These are phyloP conservation scores for Orychophragmus violaceus DNA, from an alignment of 345 rosid species.

Conservation along the genomic window DNA sequence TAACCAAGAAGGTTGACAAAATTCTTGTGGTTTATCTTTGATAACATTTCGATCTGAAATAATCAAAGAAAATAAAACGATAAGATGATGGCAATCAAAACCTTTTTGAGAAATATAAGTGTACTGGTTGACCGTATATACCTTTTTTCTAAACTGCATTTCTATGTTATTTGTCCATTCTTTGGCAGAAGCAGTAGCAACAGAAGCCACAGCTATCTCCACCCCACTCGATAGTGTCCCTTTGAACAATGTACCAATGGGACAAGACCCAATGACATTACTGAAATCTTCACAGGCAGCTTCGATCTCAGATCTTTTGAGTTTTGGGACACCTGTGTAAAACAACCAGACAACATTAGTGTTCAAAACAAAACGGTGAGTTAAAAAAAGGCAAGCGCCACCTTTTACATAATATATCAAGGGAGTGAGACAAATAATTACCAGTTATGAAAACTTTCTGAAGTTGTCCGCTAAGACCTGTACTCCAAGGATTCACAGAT, in stretches of 20 bases:
- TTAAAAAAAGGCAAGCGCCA: too few species aligned
- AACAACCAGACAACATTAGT: not conserved
- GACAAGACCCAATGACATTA: slow-evolving; percentile 72
- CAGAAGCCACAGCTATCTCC: slow-evolving; percentile 85
- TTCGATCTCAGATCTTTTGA: slow-evolving; percentile 79
- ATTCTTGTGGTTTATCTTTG: slow-evolving; percentile 91
- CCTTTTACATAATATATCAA: not conserved
- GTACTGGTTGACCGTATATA: slow-evolving; percentile 17
- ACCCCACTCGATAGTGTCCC: slow-evolving; percentile 92
- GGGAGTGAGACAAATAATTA: slow-evolving; percentile 11
- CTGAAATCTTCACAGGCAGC: slow-evolving; percentile 98
- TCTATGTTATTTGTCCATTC: slow-evolving; percentile 70
- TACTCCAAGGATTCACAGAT: slow-evolving; percentile 82
- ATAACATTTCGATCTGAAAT: slow-evolving; percentile 69
- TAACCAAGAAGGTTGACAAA: slow-evolving; percentile 88
- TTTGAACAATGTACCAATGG: slow-evolving; percentile 70
- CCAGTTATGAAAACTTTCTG: slow-evolving; percentile 90
- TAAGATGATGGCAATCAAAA: not conserved
- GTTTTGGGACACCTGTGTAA: slow-evolving; percentile 80
- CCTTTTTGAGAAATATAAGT: not conserved
- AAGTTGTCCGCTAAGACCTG: slow-evolving; percentile 93
- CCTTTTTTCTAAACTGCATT: slow-evolving; percentile 78
- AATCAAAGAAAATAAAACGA: not conserved
- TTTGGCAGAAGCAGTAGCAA: slow-evolving; percentile 43
- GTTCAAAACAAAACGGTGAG: not conserved